Base-by-base conservation (phyloP, 768 basidiomycete genomes). In the Peribolospora baueri region DNA sequence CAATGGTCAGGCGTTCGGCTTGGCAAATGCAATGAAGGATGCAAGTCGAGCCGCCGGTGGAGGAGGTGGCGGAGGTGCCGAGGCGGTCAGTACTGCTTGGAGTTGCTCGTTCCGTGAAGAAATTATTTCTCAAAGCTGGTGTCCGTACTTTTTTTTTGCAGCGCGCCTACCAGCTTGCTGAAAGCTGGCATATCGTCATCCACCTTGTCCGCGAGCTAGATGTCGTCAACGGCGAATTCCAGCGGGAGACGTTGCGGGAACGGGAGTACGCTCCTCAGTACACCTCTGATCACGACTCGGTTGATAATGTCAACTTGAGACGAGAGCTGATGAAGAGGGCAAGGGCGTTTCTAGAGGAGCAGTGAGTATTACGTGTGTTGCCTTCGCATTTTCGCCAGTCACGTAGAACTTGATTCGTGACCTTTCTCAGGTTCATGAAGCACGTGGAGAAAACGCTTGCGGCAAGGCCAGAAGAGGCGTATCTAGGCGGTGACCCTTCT, bases 401-500 rank as follows among this genome's bases (percentile, higher is more conserved):
- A 43, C 41, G n/a, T 5, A 8, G 39, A 48, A 36, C 7, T 45
- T 42, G 5, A 2, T 47, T 10, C 40, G 39, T 13, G 25, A 0
- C 5, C 1, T 3, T 42, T 37, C 6, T 25, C 55, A 68, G 67
- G 56, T 70, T 69, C 56, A 63, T 68, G 52, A 55, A 60, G 39
- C 64, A 69, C 57, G 63, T 98, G 52, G 85, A 90, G 56, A 76
- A 80, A 47, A 82, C 82, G 0, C 73, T 98, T 11, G 81, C 84
- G 54, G 74, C 82, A 2, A 71, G 84, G 8, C 84, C 86, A 0
- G 74, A 76, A 53, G 84, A 93, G 60, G 91, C 91, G 1, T 72
- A 75, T 46, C 72, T 98, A 4, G 91, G 91, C 11, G 91, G 91
- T 37, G 82, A 88, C 56, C 91, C 91, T 0, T 84, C 83, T 56